A percentile compares a stretch with the other conserved stretches of the same genome.
phyloP scores from a whole-genome alignment of 2,329 filamentous ascomycete genomes.

The Aureobasidium sp. region DNA sequence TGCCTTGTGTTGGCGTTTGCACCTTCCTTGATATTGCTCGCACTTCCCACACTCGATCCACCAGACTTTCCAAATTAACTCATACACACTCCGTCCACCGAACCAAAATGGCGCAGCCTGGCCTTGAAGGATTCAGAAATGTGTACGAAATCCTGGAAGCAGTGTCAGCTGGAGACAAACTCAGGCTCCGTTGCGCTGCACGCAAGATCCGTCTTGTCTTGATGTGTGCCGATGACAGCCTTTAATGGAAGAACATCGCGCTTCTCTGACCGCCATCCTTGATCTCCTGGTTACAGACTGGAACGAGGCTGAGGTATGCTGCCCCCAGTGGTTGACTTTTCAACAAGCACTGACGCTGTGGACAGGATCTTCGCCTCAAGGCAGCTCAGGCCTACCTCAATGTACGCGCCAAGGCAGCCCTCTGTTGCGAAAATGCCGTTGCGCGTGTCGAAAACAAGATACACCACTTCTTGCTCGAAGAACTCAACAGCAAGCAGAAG shows the following conservation, averaged over 20 bases:
- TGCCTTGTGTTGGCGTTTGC: not conserved
- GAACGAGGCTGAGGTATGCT: not conserved
- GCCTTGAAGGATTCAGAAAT: constrained; percentile 2
- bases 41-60: not conserved
- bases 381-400: not conserved
- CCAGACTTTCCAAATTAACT: not conserved
- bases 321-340: too few relatives aligned
- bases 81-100: not conserved
- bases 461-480: not conserved
- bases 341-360: not conserved
- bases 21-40: not conserved
- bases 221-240: not conserved
- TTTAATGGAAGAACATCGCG: not conserved
- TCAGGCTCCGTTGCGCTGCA: not conserved
- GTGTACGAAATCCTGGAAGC: constrained; percentile 1
- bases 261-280: not conserved
- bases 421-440: not conserved
- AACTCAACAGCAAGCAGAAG: not conserved
- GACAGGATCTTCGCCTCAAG: not conserved
- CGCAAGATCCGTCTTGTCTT: constrained; percentile 6
- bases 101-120: not conserved
- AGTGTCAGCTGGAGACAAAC: not conserved
- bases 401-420: not conserved
- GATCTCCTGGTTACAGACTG: not conserved
- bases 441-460: not conserved